Percentiles rank a stretch among this genome's conserved stretches.
These are phyloP conservation scores for Rhynchospora pubera DNA, from an alignment of 176 grass and related monocot genomes.

Conservation along the genomic window DNA sequence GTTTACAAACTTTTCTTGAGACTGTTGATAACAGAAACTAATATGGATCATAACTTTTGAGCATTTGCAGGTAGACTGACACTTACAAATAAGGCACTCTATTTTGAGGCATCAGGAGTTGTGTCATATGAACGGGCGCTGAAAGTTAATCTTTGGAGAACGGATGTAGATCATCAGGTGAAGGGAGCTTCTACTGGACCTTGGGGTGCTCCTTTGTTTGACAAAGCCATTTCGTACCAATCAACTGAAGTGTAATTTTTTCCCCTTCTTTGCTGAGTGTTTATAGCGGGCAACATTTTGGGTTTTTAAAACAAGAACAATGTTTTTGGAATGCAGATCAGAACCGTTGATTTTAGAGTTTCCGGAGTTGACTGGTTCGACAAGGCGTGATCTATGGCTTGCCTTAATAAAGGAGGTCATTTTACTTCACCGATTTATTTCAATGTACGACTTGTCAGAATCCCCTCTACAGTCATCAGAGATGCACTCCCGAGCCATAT, in stretches of 20 bases:
- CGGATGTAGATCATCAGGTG: slow-evolving; percentile 49
- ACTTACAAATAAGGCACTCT: slow-evolving; percentile 77
- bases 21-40: not conserved
- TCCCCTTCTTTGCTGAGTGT: not conserved
- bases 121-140: slow-evolving; percentile 64
- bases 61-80: slow-evolving; percentile 53
- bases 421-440: slow-evolving; percentile 69
- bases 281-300: not conserved
- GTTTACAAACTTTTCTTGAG: not conserved
- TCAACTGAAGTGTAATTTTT: slow-evolving; percentile 50
- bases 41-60: not conserved
- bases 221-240: slow-evolving; percentile 71
- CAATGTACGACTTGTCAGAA: slow-evolving; percentile 43
- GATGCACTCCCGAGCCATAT: slow-evolving; percentile 54
- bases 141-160: slow-evolving; percentile 57
- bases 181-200: slow-evolving; percentile 76
- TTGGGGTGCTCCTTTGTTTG: slow-evolving; percentile 82
- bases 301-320: not conserved
- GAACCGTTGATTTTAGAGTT: slow-evolving; percentile 85
- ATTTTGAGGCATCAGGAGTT: slow-evolving; percentile 68
- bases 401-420: slow-evolving; percentile 69
- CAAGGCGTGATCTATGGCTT: slow-evolving; percentile 78
- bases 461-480: slow-evolving; percentile 55
- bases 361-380: slow-evolving; percentile 84
- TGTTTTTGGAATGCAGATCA: slow-evolving; percentile 39